phyloP scores from a whole-genome alignment of 2,329 filamentous ascomycete species.

The Corynespora cassiicola region DNA sequence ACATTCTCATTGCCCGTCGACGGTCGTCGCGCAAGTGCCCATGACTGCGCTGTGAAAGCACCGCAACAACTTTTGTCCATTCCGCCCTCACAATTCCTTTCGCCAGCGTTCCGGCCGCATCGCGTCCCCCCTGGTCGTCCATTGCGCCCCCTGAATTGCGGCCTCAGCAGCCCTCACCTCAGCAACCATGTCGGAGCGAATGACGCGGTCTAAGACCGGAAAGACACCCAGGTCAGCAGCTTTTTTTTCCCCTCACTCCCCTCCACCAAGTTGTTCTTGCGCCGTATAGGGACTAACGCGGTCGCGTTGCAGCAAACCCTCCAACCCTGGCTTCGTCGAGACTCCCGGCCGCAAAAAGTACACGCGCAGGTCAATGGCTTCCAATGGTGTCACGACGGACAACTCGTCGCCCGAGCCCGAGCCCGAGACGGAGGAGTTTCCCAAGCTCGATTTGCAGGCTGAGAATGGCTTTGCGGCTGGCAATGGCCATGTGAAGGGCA shows the following conservation, averaged over 20 bases:
- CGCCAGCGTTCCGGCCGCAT: not conserved
- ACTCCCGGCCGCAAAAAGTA: conserved; percentile 54
- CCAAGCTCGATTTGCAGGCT: conserved; percentile 5
- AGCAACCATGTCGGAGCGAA: conserved; percentile 43
- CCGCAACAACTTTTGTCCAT: conserved; percentile 1
- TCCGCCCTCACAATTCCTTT: conserved; percentile 4
- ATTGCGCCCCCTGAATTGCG: conserved; percentile 17
- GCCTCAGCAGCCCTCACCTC: conserved; percentile 17
- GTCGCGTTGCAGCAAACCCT: conserved; percentile 41
- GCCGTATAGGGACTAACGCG: conserved; percentile 29
- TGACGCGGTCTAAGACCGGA: conserved; percentile 57
- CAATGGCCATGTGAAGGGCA: conserved; percentile 15
- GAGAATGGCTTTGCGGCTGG: conserved; percentile 4
- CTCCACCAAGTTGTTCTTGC: not conserved
- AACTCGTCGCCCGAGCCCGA: conserved; percentile 46
- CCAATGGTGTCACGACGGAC: conserved; percentile 28
- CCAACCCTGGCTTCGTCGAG: conserved; percentile 56
- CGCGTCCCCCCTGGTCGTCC: too few species aligned
- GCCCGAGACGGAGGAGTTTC: conserved; percentile 19
- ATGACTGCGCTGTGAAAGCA: conserved; percentile 16
- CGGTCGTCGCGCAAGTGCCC: conserved; percentile 5
- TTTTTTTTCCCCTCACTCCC: not conserved
- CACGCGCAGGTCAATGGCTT: conserved; percentile 50
- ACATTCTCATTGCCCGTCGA: conserved; percentile 15
- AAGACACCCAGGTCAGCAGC: conserved; percentile 57